Evolutionary conservation across 2,329 filamentous ascomycete genomes (phyloP), one percentile per base, ranked within the genome.

Genomic region (Trichoderma sp.): DNA sequence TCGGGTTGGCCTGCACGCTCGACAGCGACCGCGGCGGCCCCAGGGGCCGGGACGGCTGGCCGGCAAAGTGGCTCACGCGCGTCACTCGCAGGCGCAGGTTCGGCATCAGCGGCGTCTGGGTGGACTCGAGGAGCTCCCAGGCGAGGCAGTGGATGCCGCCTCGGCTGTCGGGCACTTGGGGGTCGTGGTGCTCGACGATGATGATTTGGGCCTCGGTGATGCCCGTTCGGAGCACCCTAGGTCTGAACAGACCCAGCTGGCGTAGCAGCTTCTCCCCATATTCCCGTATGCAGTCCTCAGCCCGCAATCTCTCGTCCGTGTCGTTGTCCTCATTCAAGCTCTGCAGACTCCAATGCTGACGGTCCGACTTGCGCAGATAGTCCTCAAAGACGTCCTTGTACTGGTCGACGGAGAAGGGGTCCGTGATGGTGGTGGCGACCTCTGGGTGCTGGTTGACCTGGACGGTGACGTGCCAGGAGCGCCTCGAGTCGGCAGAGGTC

Each of bases 51-150:
- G 66, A 45, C 44, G 63, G 54, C 24, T 45, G 54, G 39, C 60
- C 54, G 9, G 69, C 62, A 26, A 74, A 72, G 58, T 74, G 68
- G 67, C 68, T 71, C 26, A 72, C 65, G 10, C 72, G 61, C 2
- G 70, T 73, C 12, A 73, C 68, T n/a, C 69, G 69, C 45, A 73
- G 58, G 9, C 65, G 68, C 54, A 72, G 39, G 6, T 71, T 66
- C 21, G 70, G 70, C 43, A 68, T 58, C 24, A 51, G 63, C 14
- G 66, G 59, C 14, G 68, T 30, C 17, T 65, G 56, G 5, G 71
- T 39, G 15, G 68, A 65, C 59, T 75, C 71, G 21, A 74, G 67
- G 28, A 74, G 70, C 57, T 73, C 72, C 72, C 71, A 73, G 0
- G 71, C 72, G 5, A 74, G 70, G 50, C 71, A 72, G 59, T 73